A percentile compares a stretch with the other conserved stretches of the same genome.
phyloP scores from a whole-genome alignment of 352 stramenopile species.

The Pythium volutum region DNA sequence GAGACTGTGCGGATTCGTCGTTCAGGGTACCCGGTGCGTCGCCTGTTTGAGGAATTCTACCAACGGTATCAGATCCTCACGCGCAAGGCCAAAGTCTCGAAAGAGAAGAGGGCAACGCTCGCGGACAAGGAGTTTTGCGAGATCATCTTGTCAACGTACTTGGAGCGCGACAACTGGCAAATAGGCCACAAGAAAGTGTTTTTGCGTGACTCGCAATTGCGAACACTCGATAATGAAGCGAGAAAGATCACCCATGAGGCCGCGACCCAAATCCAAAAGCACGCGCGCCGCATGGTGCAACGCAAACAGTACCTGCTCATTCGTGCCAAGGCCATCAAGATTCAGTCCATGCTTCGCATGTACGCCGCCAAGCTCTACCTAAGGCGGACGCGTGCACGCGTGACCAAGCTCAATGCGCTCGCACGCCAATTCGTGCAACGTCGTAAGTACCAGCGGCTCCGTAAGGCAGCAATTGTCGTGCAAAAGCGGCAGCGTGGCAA shows the following conservation, averaged over 20 bases:
- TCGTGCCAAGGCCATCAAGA: constrained; percentile 52
- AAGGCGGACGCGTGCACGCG: constrained; percentile 41
- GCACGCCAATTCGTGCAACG: constrained; percentile 72
- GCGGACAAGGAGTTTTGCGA: constrained; percentile 82
- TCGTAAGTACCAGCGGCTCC: constrained; percentile 63
- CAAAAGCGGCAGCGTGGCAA: constrained; percentile 73
- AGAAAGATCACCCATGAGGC: constrained; percentile 86
- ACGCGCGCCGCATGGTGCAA: constrained; percentile 62
- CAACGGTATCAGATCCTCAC: constrained; percentile 88
- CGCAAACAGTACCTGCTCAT: constrained; percentile 62
- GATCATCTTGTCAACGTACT: constrained; percentile 68
- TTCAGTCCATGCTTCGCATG: constrained; percentile 74
- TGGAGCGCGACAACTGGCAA: constrained; percentile 86
- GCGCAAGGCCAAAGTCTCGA: constrained; percentile 51
- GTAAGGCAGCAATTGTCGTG: constrained; percentile 64
- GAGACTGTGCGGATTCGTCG: constrained; percentile 88
- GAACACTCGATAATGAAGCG: constrained; percentile 78
- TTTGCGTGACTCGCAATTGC: constrained; percentile 78
- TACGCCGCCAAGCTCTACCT: constrained; percentile 56
- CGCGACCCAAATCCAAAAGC: constrained; percentile 74
- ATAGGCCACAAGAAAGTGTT: constrained; percentile 89
- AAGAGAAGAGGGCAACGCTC: constrained; percentile 46
- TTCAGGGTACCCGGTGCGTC: constrained; percentile 83
- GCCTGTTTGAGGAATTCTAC: constrained; percentile 83
- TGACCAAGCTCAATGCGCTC: constrained; percentile 70